Evolutionary conservation across 352 stramenopile species (phyloP).

Genomic region (Phytophthora pluvialis): DNA sequence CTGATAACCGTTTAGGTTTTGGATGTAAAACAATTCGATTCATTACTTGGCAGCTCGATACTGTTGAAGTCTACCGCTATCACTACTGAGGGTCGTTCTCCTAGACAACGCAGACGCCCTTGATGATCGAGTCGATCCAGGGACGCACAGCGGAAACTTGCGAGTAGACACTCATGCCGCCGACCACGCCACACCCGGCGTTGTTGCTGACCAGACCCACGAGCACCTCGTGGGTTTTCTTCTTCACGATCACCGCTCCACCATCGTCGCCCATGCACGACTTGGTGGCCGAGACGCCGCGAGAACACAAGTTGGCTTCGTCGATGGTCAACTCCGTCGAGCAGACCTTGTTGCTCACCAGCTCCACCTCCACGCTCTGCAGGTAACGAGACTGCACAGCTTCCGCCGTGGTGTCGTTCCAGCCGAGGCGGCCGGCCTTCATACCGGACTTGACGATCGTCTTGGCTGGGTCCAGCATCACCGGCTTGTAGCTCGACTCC

Average conservation of each 20-base stretch:
- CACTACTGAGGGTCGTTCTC: slow-evolving; percentile 14
- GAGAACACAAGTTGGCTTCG: slow-evolving; percentile 59
- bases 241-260: slow-evolving; percentile 48
- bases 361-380: slow-evolving; percentile 47
- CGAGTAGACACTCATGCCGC: slow-evolving; percentile 62
- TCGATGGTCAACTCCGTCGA: slow-evolving; percentile 38
- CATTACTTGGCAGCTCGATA: slow-evolving; percentile 16
- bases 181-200: slow-evolving; percentile 45
- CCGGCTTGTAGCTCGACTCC: slow-evolving; percentile 39
- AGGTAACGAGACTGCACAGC: slow-evolving; percentile 49
- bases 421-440: slow-evolving; percentile 44
- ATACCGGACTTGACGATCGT: slow-evolving; percentile 42
- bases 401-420: slow-evolving; percentile 45
- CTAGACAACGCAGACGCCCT: slow-evolving; percentile 34
- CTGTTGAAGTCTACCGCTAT: slow-evolving; percentile 6
- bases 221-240: slow-evolving; percentile 37
- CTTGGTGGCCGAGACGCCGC: slow-evolving; percentile 42
- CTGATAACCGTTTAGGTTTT: too few relatives aligned
- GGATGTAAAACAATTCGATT: slow-evolving; percentile 21
- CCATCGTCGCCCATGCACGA: slow-evolving; percentile 72
- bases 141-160: slow-evolving; percentile 50
- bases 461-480: slow-evolving; percentile 38
- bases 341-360: slow-evolving; percentile 51
- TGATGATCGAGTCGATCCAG: slow-evolving; percentile 54
- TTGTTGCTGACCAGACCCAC: slow-evolving; percentile 66